Conservation (phyloP, 2,329 filamentous ascomycete genomes). For the Claviceps sp. region DNA sequence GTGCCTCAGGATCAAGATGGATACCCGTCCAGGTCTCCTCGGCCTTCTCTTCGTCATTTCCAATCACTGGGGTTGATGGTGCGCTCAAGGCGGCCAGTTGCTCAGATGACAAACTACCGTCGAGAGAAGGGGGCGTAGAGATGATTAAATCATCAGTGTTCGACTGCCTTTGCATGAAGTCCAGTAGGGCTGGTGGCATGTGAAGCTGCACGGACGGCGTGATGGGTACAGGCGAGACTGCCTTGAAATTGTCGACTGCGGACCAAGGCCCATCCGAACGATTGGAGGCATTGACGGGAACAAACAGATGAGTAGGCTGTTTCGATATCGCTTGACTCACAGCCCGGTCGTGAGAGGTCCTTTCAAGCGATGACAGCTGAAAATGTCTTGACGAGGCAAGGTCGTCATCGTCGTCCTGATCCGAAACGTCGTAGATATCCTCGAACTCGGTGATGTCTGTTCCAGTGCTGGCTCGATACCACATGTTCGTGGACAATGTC, state of each 20-base stretch:
- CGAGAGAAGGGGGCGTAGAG: conserved; percentile 75
- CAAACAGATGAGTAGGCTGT: conserved; percentile 33
- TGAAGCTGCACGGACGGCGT: conserved; percentile 55
- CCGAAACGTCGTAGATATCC: conserved; percentile 76
- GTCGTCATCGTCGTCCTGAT: conserved; percentile 50
- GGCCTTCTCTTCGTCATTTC: conserved; percentile 36
- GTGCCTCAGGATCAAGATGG: conserved; percentile 63
- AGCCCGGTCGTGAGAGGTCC: conserved; percentile 21
- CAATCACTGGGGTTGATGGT: conserved; percentile 68
- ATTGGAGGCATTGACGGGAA: conserved; percentile 28
- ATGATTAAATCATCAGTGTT: conserved; percentile 55
- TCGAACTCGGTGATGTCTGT: conserved; percentile 65
- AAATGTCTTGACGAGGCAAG: conserved; percentile 9
- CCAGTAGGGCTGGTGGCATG: conserved; percentile 63
- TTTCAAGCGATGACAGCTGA: conserved; percentile 21
- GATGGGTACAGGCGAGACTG: conserved; percentile 44
- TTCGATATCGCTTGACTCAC: conserved; percentile 21
- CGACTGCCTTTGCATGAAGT: conserved; percentile 52
- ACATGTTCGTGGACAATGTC: conserved; percentile 39
- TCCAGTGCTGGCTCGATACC: conserved; percentile 49
- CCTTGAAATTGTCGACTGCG: conserved; percentile 30
- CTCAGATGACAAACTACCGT: conserved; percentile 79
- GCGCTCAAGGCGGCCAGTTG: conserved; percentile 74
- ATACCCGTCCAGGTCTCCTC: conserved; percentile 59
- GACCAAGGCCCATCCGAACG: conserved; percentile 28